A percentile compares a stretch with the other conserved stretches of the same genome.
phyloP scores from a whole-genome alignment of 1,139 yeast genomes.

The Nakaseomyces bracarensis region DNA sequence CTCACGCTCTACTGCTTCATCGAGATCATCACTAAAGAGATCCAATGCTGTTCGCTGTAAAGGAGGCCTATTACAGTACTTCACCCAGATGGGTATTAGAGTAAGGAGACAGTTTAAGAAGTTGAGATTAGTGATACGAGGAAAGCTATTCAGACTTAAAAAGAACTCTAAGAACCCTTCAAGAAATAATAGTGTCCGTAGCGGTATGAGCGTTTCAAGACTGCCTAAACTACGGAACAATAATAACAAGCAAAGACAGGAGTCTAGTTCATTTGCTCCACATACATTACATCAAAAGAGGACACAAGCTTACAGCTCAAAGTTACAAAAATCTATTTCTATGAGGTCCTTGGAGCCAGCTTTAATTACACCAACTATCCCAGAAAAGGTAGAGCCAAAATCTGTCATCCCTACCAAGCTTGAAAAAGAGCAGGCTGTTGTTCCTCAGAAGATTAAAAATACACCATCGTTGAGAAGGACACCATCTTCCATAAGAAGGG shows the following conservation, averaged over 20 bases:
- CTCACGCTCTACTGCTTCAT: not conserved
- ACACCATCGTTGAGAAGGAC: conserved; percentile 29
- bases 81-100: conserved; percentile 20
- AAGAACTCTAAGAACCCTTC: conserved; percentile 7
- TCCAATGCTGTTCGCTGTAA: conserved; percentile 30
- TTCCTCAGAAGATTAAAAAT: conserved; percentile 7
- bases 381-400: not conserved
- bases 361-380: conserved; percentile 3
- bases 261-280: conserved; percentile 11
- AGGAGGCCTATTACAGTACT: conserved; percentile 30
- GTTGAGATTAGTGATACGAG: conserved; percentile 16
- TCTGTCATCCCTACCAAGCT: not conserved
- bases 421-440: not conserved
- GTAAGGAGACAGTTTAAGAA: conserved; percentile 18
- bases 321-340: conserved; percentile 25
- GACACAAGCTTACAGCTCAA: conserved; percentile 26
- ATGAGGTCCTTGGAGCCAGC: conserved; percentile 19
- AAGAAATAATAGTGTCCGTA: conserved; percentile 12
- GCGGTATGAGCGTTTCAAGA: conserved; percentile 8
- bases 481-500: conserved; percentile 32
- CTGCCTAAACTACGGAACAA: conserved; percentile 7
- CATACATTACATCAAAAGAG: conserved; percentile 26
- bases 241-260: conserved; percentile 6
- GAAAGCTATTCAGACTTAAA: conserved; percentile 13
- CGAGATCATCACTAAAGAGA: conserved; percentile 19